These are phyloP conservation scores for Zelopaecilomyces penicillatus DNA, from an alignment of 2,329 filamentous ascomycete species.

Conservation along the genomic window DNA sequence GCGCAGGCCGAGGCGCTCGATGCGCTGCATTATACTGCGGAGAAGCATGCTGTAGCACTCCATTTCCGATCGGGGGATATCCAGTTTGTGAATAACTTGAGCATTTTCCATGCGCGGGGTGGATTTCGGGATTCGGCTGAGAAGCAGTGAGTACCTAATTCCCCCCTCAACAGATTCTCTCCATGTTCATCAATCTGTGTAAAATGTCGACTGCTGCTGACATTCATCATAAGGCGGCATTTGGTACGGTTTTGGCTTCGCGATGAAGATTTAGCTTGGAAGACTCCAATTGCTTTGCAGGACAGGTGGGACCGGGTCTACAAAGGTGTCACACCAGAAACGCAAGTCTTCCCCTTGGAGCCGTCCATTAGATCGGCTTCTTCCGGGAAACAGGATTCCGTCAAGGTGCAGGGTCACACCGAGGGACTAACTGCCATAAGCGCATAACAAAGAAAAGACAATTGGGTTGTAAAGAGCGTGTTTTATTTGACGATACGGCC, in stretches of 20 bases:
- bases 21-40: slow-evolving; percentile 40
- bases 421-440: no score
- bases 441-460: no score
- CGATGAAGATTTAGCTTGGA: slow-evolving; percentile 41
- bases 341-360: slow-evolving; percentile 48
- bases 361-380: slow-evolving; percentile 24
- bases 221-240: slow-evolving; percentile 27
- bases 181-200: slow-evolving; percentile 7
- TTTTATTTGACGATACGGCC: no score
- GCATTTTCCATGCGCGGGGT: slow-evolving; percentile 44
- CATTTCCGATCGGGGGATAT: slow-evolving; percentile 44
- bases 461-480: no score
- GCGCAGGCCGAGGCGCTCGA: slow-evolving; percentile 46
- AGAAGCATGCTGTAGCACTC: slow-evolving; percentile 35
- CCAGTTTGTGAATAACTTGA: slow-evolving; percentile 47
- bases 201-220: not conserved
- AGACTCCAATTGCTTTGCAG: slow-evolving; percentile 35
- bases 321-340: slow-evolving; percentile 40
- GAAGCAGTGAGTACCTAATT: slow-evolving; percentile 30
- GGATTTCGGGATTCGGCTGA: slow-evolving; percentile 37
- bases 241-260: slow-evolving; percentile 42
- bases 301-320: slow-evolving; percentile 46
- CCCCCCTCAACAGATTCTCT: not conserved
- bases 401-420: no score
- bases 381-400: not conserved